Conservation (phyloP, 2,329 filamentous ascomycete species). For the Fusarium drepaniforme region DNA sequence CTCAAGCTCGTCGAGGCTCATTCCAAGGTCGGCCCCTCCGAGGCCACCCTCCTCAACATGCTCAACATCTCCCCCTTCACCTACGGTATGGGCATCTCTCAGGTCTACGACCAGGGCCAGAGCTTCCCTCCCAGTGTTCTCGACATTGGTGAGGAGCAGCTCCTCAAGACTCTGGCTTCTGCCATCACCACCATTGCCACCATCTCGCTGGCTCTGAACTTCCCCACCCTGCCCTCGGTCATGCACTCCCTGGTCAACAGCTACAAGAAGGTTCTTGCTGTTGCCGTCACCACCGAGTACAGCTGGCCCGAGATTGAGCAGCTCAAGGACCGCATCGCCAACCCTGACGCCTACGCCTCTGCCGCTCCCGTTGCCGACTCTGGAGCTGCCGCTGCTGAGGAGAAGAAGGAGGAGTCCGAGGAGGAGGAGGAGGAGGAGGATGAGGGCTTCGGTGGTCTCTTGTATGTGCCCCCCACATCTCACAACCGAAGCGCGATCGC, state of each 20-base stretch:
- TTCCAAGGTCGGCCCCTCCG: slow-evolving; percentile 96
- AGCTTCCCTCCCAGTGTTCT: slow-evolving; percentile 87
- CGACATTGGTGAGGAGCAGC: slow-evolving; percentile 95
- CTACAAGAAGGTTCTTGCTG: slow-evolving; percentile 96
- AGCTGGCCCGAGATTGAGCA: slow-evolving; percentile 96
- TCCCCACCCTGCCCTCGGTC: slow-evolving; percentile 95
- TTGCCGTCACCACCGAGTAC: slow-evolving; percentile 91
- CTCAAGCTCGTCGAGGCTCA: slow-evolving; percentile 97
- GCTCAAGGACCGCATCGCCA: slow-evolving; percentile 99
- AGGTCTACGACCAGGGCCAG: slow-evolving; percentile 99
- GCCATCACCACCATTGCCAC: slow-evolving; percentile 89
- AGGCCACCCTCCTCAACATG: slow-evolving; percentile 99
- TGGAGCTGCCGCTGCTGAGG: slow-evolving; percentile 68
- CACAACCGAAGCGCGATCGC: slow-evolving; percentile 31
- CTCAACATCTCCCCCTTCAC: slow-evolving; percentile 99
- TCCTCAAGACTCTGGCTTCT: slow-evolving; percentile 83
- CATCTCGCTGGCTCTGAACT: slow-evolving; percentile 93
- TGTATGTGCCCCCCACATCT: slow-evolving; percentile 59
- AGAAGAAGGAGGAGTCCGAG: slow-evolving; percentile 76
- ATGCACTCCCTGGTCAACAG: slow-evolving; percentile 96
- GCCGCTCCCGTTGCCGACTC: slow-evolving; percentile 77
- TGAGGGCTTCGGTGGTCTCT: slow-evolving; percentile 84
- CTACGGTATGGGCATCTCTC: slow-evolving; percentile 95
- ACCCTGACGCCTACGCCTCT: slow-evolving; percentile 95
- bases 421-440: slow-evolving; percentile 77